Percentiles rank a stretch among this genome's conserved stretches.
Evolutionary conservation across 2,329 filamentous ascomycete genomes (phyloP).

Genomic region (Corniculantispora saksenae): DNA sequence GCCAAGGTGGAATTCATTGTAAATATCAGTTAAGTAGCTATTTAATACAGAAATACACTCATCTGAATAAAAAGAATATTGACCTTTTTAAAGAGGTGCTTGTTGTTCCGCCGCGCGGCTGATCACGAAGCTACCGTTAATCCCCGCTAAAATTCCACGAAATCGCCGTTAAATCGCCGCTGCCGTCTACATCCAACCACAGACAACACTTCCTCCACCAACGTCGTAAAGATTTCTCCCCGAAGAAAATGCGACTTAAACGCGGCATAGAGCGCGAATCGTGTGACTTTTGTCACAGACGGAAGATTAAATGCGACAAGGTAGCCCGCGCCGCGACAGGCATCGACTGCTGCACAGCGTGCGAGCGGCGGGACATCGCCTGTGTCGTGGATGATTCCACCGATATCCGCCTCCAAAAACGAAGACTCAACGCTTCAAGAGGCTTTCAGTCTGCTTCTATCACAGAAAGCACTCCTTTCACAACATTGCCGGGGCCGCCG

Average conservation of each 20-base stretch:
- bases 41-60: no score
- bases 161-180: slow-evolving; percentile 9
- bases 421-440: not conserved
- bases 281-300: slow-evolving; percentile 21
- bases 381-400: slow-evolving; percentile 25
- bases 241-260: slow-evolving; percentile 19
- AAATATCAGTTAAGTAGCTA: not conserved
- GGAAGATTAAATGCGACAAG: slow-evolving; percentile 30
- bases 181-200: not conserved
- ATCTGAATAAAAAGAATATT: not conserved
- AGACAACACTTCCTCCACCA: not conserved
- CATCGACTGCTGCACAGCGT: slow-evolving; percentile 26
- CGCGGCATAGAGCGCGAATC: slow-evolving; percentile 18
- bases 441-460: no score
- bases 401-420: slow-evolving; percentile 24
- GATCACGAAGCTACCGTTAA: not conserved
- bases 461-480: not conserved
- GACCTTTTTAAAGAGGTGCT: not conserved
- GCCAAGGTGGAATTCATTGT: not conserved
- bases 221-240: not conserved
- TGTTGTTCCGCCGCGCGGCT: not conserved
- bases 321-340: slow-evolving; percentile 23
- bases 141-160: slow-evolving; percentile 4
- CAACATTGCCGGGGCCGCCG: not conserved
- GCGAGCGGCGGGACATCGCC: slow-evolving; percentile 23